These are phyloP conservation scores for Gossypium stocksii DNA, from an alignment of 345 rosid genomes.

Conservation along the genomic window DNA sequence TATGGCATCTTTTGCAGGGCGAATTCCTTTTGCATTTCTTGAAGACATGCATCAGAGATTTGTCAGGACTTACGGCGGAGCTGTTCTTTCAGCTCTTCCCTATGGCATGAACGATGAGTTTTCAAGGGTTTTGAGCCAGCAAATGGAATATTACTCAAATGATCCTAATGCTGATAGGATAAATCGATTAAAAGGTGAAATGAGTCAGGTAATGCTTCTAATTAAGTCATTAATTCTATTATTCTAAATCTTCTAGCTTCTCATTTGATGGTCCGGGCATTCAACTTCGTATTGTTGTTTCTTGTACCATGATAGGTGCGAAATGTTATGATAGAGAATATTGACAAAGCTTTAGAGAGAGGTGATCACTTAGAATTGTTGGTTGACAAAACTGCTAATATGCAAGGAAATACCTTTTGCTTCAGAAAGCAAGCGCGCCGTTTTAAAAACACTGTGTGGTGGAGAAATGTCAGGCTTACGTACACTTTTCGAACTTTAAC, in stretches of 20 bases:
- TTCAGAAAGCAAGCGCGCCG: slow-evolving; percentile 95
- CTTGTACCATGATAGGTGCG: slow-evolving; percentile 46
- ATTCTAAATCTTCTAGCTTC: not conserved
- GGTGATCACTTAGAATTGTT: slow-evolving; percentile 93
- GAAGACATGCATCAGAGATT: slow-evolving; percentile 95
- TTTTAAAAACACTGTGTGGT: slow-evolving; percentile 76
- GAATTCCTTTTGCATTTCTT: slow-evolving; percentile 76
- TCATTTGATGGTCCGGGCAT: not conserved
- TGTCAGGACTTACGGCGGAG: slow-evolving; percentile 64
- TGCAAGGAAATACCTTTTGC: slow-evolving; percentile 95
- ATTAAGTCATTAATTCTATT: not conserved
- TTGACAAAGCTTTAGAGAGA: slow-evolving; percentile 85
- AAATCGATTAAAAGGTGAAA: slow-evolving; percentile 87
- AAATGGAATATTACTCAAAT: slow-evolving; percentile 76
- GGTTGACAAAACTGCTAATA: slow-evolving; percentile 87
- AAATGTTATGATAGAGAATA: slow-evolving; percentile 93
- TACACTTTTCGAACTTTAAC: slow-evolving; percentile 28
- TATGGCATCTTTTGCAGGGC: slow-evolving; percentile 38
- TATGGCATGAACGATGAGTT: slow-evolving; percentile 95
- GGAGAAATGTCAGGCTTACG: slow-evolving; percentile 94
- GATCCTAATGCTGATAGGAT: slow-evolving; percentile 93
- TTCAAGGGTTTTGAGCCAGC: slow-evolving; percentile 90
- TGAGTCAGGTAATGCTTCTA: slow-evolving; percentile 63
- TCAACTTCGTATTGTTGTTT: not conserved
- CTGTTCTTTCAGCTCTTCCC: slow-evolving; percentile 75